Conservation (phyloP, 75 land plant species). For the Sequoiadendron giganteum region DNA sequence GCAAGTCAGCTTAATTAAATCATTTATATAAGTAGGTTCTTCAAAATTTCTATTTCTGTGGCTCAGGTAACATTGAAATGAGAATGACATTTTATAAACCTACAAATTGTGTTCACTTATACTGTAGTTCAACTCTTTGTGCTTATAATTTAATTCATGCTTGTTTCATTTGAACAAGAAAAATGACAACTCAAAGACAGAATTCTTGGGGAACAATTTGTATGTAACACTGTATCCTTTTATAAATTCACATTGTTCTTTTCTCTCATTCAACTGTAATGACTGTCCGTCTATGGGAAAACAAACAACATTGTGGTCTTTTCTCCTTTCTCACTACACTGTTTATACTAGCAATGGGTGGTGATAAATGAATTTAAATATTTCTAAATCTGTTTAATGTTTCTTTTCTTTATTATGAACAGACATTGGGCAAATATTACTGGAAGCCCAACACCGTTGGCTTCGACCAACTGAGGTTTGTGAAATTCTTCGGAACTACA, state of each 20-base stretch:
- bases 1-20: not conserved
- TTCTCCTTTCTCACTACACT: not conserved
- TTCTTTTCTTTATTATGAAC: slow-evolving; percentile 11
- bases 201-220: not conserved
- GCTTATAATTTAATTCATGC: not conserved
- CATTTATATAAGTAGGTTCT: not conserved
- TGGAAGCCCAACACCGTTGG: slow-evolving; percentile 90
- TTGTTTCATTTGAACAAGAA: not conserved
- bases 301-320: not conserved
- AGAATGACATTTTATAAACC: not conserved
- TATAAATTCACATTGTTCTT: not conserved
- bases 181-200: not conserved
- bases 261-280: not conserved
- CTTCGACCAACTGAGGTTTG: slow-evolving; percentile 94
- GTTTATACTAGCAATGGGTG: not conserved
- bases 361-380: not conserved
- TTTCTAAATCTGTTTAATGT: not conserved
- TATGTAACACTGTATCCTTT: not conserved
- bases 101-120: not conserved
- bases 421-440: slow-evolving; percentile 76
- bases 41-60: not conserved
- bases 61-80: not conserved
- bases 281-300: not conserved
- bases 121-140: not conserved
- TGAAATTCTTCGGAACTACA: slow-evolving; percentile 78